Conservation (phyloP, 495 filamentous ascomycete genomes). For the Penicillium cinerascens region DNA sequence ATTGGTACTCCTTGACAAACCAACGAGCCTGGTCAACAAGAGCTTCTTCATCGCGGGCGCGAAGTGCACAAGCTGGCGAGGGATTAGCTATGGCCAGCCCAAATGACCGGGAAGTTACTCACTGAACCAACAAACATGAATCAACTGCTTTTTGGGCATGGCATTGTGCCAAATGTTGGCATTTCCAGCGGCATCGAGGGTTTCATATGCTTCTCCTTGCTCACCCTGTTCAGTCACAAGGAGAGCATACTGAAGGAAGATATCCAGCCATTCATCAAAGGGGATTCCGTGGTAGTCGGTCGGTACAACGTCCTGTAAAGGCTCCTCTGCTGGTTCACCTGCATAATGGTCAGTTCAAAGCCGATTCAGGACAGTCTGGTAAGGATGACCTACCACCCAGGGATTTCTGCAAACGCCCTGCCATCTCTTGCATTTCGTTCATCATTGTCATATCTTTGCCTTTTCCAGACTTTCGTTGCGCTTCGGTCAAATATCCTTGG, state of each 20-base stretch:
- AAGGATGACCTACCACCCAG: slow-evolving; percentile 47
- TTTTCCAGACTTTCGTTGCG: slow-evolving; percentile 43
- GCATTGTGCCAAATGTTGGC: slow-evolving; percentile 75
- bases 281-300: slow-evolving; percentile 71
- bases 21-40: slow-evolving; percentile 63
- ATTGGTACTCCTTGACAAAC: slow-evolving; percentile 84
- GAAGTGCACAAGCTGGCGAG: slow-evolving; percentile 68
- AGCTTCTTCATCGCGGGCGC: slow-evolving; percentile 73
- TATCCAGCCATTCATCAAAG: slow-evolving; percentile 80
- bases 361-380: background rate
- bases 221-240: slow-evolving; percentile 58
- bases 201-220: slow-evolving; percentile 66
- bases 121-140: slow-evolving; percentile 80
- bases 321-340: slow-evolving; percentile 26
- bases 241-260: slow-evolving; percentile 86
- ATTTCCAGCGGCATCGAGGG: slow-evolving; percentile 67
- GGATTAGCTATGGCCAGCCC: slow-evolving; percentile 4
- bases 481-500: slow-evolving; percentile 55
- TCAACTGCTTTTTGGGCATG: slow-evolving; percentile 60
- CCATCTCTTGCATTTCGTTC: slow-evolving; percentile 68
- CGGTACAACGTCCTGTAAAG: slow-evolving; percentile 42
- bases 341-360: slow-evolving; percentile 8
- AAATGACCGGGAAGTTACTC: slow-evolving; percentile 22
- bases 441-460: slow-evolving; percentile 30
- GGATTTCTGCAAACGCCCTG: slow-evolving; percentile 54